Base-by-base conservation (phyloP, 345 rosid genomes). In the Gossypium australe region DNA sequence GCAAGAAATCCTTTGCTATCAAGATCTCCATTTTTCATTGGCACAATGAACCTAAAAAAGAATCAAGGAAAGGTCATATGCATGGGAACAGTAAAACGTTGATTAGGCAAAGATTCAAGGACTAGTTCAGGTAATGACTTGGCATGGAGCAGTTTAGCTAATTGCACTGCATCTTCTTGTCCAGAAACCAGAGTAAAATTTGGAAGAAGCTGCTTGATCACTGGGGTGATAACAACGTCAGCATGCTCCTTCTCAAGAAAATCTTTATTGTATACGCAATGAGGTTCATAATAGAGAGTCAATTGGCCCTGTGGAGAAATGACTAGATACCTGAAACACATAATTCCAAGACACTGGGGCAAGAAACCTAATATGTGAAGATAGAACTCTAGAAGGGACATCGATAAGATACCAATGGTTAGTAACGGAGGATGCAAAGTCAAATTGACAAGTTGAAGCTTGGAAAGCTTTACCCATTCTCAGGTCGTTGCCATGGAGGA, bases 401-500 rank as follows among this genome's bases (percentile, higher is more conserved):
- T 7, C 41, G 45, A 64, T 49, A 61, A 13, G 24, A 13, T 10
- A 61, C 20, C 75, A 71, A 49, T n/a, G 27, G 18, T 22, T 58
- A 74, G 60, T 24, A 55, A 67, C 55, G 48, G 49, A 74, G 22
- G 29, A 45, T 14, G 51, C 44, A 14, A 51, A 45, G 44, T 53
- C 72, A 69, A 22, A 78, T 25, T 16, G 17, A 61, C 44, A 75
- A 48, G 43, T 16, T 65, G 70, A 62, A 71, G 41, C 73, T 2
- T n/a, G 16, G 62, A 72, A 14, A 52, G 41, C 59, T 59, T 72
- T 86, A 92, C 92, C 97, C 98, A 48, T 90, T 94, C 84, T 92
- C 98, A 51, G 97, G 98, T 24, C 92, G 92, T 84, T 94, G 97
- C 98, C 98, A 94, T 34, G 97, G 98, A 82, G 95, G 98, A 81